Conservation (phyloP, 805 yeast genomes). For the Starmerella sp. region DNA sequence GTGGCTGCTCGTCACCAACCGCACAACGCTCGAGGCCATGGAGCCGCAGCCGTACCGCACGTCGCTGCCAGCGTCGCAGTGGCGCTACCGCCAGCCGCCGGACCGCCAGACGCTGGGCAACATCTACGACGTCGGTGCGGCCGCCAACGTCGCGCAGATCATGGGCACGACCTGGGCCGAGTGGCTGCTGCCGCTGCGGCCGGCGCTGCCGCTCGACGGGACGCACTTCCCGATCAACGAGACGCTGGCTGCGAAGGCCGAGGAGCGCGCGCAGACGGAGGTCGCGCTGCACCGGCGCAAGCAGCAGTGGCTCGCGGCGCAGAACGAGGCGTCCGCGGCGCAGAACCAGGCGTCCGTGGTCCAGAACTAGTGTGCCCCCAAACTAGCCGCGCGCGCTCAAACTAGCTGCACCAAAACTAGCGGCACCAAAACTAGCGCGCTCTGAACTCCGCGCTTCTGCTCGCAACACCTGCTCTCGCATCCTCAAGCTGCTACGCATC, state of each 20-base stretch:
- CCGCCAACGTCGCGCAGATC: slow-evolving; percentile 50
- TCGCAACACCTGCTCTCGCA: too few species aligned
- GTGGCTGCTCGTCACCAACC: slow-evolving; percentile 50
- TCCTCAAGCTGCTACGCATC: too few species aligned
- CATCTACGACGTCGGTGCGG: slow-evolving; percentile 61
- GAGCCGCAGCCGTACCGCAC: slow-evolving; percentile 32
- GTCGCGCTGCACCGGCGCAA: slow-evolving; percentile 18
- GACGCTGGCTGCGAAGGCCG: slow-evolving; percentile 24
- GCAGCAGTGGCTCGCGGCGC: slow-evolving; percentile 7
- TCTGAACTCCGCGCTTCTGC: too few species aligned
- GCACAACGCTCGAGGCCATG: slow-evolving; percentile 69
- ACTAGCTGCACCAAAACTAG: too few species aligned
- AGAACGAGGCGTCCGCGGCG: not conserved
- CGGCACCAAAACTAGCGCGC: too few species aligned
- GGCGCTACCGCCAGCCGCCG: slow-evolving; percentile 36
- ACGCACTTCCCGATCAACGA: slow-evolving; percentile 30
- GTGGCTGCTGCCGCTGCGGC: slow-evolving; percentile 59
- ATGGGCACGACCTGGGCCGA: slow-evolving; percentile 60
- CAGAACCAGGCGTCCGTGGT: not conserved
- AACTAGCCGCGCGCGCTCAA: too few species aligned
- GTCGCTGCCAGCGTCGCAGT: slow-evolving; percentile 26
- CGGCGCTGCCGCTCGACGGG: slow-evolving; percentile 29
- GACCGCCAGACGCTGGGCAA: slow-evolving; percentile 44
- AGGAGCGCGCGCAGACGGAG: slow-evolving; percentile 29
- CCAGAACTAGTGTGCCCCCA: too few species aligned